These are phyloP conservation scores for Talaromyces islandicus DNA, from an alignment of 2,329 filamentous ascomycete species.

Conservation along the genomic window DNA sequence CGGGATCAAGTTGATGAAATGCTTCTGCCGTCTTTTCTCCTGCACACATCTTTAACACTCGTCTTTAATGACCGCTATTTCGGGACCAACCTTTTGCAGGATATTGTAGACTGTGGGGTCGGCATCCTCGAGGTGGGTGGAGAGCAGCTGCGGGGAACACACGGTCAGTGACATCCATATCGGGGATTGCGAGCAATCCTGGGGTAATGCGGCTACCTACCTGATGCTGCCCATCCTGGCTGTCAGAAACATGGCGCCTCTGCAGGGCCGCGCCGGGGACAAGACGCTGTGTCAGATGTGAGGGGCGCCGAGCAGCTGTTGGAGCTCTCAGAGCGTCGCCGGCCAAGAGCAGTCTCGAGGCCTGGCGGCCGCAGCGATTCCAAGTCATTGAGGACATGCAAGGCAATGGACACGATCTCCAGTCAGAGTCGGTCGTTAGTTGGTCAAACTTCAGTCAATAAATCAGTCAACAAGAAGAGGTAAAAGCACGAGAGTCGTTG, in stretches of 20 bases:
- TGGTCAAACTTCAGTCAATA: neutral
- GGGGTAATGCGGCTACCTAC: constrained; percentile 20
- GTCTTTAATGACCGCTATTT: neutral
- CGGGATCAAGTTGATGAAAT: constrained; percentile 96
- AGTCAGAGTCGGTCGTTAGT: neutral
- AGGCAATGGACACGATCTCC: neutral
- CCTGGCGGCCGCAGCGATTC: constrained; percentile 31
- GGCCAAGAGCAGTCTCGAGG: constrained; percentile 25
- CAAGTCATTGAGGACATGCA: constrained; percentile 23
- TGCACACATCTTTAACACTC: constrained; percentile 33
- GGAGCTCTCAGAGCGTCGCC: constrained; percentile 24
- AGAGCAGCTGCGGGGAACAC: constrained; percentile 58
- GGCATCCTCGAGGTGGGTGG: constrained; percentile 70
- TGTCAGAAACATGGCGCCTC: constrained; percentile 33
- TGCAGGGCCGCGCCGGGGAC: constrained; percentile 19
- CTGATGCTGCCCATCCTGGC: constrained; percentile 37
- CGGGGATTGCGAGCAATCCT: constrained; percentile 1
- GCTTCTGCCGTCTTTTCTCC: constrained; percentile 95
- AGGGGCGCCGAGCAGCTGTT: constrained; percentile 12
- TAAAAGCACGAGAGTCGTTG: neutral
- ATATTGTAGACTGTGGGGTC: constrained; percentile 85
- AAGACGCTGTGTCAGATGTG: constrained; percentile 15
- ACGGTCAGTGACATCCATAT: neutral
- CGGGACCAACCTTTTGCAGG: constrained; percentile 66
- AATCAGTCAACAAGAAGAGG: neutral